Base-by-base conservation (phyloP, 176 grass and related monocot genomes). In the Carex myosuroides region DNA sequence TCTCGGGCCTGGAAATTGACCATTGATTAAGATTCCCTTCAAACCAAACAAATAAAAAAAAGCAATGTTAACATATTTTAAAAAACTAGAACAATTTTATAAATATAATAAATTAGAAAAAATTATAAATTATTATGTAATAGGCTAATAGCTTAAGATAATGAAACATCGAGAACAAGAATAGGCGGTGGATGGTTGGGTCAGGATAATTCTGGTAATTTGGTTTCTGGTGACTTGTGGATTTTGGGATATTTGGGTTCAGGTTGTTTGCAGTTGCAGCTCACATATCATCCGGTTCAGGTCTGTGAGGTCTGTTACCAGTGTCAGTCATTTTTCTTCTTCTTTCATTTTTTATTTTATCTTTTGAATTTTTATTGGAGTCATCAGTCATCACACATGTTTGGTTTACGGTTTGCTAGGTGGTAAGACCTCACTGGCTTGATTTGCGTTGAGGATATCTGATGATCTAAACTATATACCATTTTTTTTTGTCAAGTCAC, bases 21-120 rank as follows among this genome's bases (percentile, higher is more conserved):
- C 96, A 60, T 99, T 95, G 88, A 99, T 95, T 8, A 99, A 79
- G 71, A 99, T 99, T 52, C 96, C 96, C 91, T 97, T 81, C 62
- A 62, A 21, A 64, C 4, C 63, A 57, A 59, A 65, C 18, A 70
- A 79, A 20, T 39, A 17, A 64, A 58, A 60, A 6, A 37, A 24
- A 24, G 11, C 44, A 60, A 72, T 84, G 44, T 75, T 75, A 75
- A 29, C 41, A 50, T 22, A 30, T 39, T 18, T 26, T 41, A 84
- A 20, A 57, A 57, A 56, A 84, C 22, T 74, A n/a, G 53, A 61
- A 62, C 6, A 39, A 52, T 20, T 72, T 21, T 72, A 18, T 37
- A 39, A 70, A 66, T 42, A 70, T 42, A 70, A 64, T 64, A 32
- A 32, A 55, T 20, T 62, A 12, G 30, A 46, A 79, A 9, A 75